These are phyloP conservation scores for Echria macrotheca DNA, from an alignment of 495 filamentous ascomycete species.

Conservation along the genomic window DNA sequence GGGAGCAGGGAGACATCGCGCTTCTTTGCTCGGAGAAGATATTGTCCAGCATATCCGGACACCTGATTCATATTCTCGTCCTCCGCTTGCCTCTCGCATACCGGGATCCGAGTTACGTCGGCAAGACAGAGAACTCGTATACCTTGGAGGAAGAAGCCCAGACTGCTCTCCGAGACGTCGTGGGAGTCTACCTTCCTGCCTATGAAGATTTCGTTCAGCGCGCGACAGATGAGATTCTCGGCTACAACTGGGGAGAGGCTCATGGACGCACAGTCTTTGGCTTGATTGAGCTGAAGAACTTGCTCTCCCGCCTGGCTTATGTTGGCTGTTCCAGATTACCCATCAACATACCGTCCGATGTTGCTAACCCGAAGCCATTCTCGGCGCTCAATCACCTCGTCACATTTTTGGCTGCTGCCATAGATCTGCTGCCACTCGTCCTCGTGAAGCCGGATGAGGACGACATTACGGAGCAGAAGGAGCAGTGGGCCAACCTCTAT, in stretches of 20 bases:
- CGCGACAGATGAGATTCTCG: conserved; percentile 23
- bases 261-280: no score
- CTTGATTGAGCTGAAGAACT: conserved; percentile 22
- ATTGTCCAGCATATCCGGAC: conserved; percentile 32
- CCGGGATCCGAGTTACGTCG: no score
- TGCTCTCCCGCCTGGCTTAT: conserved; percentile 26
- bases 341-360: conserved; percentile 5
- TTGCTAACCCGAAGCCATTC: neutral
- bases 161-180: conserved; percentile 32
- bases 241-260: conserved; percentile 24
- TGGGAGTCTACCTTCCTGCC: conserved; percentile 31
- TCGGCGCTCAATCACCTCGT: conserved; percentile 26
- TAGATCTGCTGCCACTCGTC: conserved; percentile 27
- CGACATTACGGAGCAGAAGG: no score
- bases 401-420: conserved; percentile 14
- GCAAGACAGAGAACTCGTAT: no score
- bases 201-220: conserved; percentile 21
- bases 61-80: conserved; percentile 17
- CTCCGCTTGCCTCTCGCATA: no score
- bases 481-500: conserved; percentile 18
- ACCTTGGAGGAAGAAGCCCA: conserved; percentile 38
- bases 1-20: conserved; percentile 8
- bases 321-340: conserved; percentile 33
- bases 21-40: conserved; percentile 29
- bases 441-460: no score